phyloP scores from a whole-genome alignment of 2,329 filamentous ascomycete species.

The Domatiomyces catenatus region DNA sequence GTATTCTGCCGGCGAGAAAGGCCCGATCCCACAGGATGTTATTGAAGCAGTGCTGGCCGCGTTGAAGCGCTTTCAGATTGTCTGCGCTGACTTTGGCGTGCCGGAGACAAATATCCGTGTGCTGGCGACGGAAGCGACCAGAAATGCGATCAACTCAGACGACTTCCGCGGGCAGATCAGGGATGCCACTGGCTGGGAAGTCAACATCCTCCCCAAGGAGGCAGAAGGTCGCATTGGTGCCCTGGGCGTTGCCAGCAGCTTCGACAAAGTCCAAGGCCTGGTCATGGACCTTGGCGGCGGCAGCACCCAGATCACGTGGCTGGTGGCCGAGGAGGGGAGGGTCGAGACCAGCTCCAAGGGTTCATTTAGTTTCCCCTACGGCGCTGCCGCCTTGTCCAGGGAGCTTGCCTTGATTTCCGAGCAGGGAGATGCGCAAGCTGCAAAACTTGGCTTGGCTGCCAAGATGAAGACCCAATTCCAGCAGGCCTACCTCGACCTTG shows the following conservation, averaged over 20 bases:
- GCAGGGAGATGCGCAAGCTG: slow-evolving; percentile 26
- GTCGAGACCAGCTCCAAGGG: slow-evolving; percentile 38
- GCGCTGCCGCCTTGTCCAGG: slow-evolving; percentile 49
- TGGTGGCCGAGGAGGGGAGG: slow-evolving; percentile 36
- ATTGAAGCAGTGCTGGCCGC: slow-evolving; percentile 52
- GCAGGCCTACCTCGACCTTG: slow-evolving; percentile 42
- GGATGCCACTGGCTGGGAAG: slow-evolving; percentile 47
- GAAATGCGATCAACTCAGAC: slow-evolving; percentile 58
- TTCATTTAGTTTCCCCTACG: slow-evolving; percentile 53
- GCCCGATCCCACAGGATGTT: slow-evolving; percentile 42
- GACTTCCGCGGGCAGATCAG: slow-evolving; percentile 53
- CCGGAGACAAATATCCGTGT: slow-evolving; percentile 50
- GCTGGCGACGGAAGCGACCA: slow-evolving; percentile 78
- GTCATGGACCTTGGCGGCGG: slow-evolving; percentile 64
- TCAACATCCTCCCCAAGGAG: slow-evolving; percentile 58
- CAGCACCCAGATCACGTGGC: slow-evolving; percentile 51
- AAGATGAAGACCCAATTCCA: slow-evolving; percentile 43
- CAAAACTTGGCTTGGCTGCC: slow-evolving; percentile 21
- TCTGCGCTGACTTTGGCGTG: slow-evolving; percentile 56
- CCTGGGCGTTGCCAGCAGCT: slow-evolving; percentile 64
- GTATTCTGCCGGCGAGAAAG: slow-evolving; percentile 25
- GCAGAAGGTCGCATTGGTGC: slow-evolving; percentile 74
- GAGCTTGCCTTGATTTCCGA: slow-evolving; percentile 31
- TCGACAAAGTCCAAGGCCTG: slow-evolving; percentile 54
- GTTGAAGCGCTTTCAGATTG: slow-evolving; percentile 54